These are phyloP conservation scores for Carex scoparia DNA, from an alignment of 176 grass and related monocot species.

Conservation along the genomic window DNA sequence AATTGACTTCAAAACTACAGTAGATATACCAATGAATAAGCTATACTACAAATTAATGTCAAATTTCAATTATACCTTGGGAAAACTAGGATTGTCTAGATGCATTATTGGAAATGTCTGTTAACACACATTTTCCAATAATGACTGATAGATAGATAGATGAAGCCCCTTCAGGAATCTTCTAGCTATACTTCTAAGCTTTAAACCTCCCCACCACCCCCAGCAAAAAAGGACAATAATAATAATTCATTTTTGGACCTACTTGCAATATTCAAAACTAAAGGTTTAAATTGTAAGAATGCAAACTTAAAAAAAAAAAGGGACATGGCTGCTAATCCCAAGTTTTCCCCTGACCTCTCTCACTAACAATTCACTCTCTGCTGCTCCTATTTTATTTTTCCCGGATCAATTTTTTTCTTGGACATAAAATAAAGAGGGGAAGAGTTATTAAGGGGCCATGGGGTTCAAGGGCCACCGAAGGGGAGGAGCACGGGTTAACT, in stretches of 20 bases:
- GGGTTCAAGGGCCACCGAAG: too few relatives aligned
- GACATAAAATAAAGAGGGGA: too few relatives aligned
- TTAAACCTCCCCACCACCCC: not conserved
- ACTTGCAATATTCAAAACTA: too few relatives aligned
- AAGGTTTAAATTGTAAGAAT: too few relatives aligned
- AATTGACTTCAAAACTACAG: not conserved
- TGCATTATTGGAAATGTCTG: not conserved
- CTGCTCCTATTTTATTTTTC: too few relatives aligned
- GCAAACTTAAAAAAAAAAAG: too few relatives aligned
- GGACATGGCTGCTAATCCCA: too few relatives aligned
- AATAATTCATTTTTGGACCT: not conserved
- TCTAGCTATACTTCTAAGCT: not conserved
- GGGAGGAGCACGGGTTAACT: too few relatives aligned
- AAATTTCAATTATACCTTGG: not conserved
- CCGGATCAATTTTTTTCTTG: too few relatives aligned
- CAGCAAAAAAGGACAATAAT: not conserved
- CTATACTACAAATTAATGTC: not conserved
- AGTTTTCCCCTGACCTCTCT: too few relatives aligned
- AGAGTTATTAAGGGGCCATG: too few relatives aligned
- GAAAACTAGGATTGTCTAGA: not conserved
- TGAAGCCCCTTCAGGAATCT: not conserved
- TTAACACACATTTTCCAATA: not conserved
- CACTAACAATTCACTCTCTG: too few relatives aligned
- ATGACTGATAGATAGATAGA: not conserved
- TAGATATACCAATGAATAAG: not conserved